Conservation (phyloP, 2,329 filamentous ascomycete species). For the Tolypocladium cylindrosporum region DNA sequence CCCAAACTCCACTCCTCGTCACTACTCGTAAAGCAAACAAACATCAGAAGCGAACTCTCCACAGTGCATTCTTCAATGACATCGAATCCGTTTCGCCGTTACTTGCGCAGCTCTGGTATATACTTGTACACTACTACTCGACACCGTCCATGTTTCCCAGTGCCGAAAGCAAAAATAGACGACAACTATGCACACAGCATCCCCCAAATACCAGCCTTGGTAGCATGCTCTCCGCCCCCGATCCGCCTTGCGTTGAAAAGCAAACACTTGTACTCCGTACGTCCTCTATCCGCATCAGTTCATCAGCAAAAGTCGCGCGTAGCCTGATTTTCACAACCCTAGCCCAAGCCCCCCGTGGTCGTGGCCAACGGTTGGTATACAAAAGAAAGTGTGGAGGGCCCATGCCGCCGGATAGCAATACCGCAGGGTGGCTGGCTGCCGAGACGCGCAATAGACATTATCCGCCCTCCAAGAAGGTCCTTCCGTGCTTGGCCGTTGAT, state of each 20-base stretch:
- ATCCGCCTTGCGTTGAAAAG: neutral
- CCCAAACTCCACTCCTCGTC: neutral
- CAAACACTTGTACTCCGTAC: conserved; percentile 6
- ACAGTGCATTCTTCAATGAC: neutral
- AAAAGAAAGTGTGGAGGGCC: conserved; percentile 3
- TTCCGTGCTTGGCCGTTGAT: neutral
- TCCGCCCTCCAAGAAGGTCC: neutral
- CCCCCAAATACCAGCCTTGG: neutral
- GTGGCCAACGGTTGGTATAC: conserved; percentile 2
- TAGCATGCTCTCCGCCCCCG: neutral
- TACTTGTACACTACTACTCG: neutral
- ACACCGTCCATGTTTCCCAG: neutral
- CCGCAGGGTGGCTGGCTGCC: neutral
- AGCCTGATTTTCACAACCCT: neutral
- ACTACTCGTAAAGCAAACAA: neutral
- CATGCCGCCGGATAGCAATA: conserved; percentile 4
- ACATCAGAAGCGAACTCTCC: too few species aligned
- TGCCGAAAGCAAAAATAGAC: neutral
- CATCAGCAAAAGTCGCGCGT: neutral
- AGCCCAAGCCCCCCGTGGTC: neutral
- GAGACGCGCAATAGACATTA: neutral
- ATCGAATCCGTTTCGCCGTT: neutral
- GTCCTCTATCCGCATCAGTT: conserved; percentile 8
- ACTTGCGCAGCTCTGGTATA: neutral
- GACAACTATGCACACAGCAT: neutral